These are phyloP conservation scores for Apostasia ramifera DNA, from an alignment of 106 monocot genomes.

Conservation along the genomic window DNA sequence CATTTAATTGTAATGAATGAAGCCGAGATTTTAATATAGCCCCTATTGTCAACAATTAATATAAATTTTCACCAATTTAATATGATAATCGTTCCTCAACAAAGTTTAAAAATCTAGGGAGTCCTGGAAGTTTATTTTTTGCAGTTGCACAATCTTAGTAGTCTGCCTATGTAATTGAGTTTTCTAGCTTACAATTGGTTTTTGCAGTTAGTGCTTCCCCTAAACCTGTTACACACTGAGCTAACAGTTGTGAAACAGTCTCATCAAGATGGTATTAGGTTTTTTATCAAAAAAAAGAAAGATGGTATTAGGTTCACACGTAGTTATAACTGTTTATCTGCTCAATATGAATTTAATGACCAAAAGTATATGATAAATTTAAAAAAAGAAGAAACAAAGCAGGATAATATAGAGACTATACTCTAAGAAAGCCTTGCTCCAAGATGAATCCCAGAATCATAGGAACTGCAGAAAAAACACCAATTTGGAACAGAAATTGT, in stretches of 20 bases:
- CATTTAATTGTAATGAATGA: too few relatives aligned
- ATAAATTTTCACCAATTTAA: too few relatives aligned
- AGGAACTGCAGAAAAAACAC: slow-evolving; percentile 83
- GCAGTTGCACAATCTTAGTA: background rate
- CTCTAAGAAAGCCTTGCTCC: slow-evolving; percentile 69
- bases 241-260: too few relatives aligned
- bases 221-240: background rate
- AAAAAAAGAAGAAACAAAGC: background rate
- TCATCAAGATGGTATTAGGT: too few relatives aligned
- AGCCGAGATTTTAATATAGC: too few relatives aligned
- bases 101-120: too few relatives aligned
- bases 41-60: too few relatives aligned
- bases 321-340: background rate
- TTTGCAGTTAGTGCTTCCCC: background rate
- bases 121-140: too few relatives aligned
- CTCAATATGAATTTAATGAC: too few relatives aligned
- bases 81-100: too few relatives aligned
- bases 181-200: background rate
- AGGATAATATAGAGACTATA: slow-evolving; percentile 16
- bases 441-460: slow-evolving; percentile 87
- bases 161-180: background rate
- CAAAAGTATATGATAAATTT: too few relatives aligned
- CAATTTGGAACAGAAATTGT: slow-evolving; percentile 90
- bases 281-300: too few relatives aligned
- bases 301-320: background rate